Evolutionary conservation across 2,329 filamentous ascomycete genomes (phyloP).

Genomic region (Sphaerulina vaccinii): DNA sequence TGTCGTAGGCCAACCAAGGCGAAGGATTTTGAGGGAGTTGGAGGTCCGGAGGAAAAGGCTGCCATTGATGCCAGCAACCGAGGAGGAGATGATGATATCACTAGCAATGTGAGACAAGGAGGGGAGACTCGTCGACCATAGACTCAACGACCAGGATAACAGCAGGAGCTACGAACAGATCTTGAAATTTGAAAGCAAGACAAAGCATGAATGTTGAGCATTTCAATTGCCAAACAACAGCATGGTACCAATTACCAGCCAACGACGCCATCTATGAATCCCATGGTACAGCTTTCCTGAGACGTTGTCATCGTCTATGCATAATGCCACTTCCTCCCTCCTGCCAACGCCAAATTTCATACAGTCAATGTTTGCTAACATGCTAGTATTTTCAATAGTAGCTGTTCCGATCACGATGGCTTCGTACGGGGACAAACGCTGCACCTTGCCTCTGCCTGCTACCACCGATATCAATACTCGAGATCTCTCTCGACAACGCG

Average conservation of each 20-base stretch:
- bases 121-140: slow-evolving; percentile 30
- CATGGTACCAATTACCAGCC: too few species aligned
- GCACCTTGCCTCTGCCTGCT: slow-evolving; percentile 20
- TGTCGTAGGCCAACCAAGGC: slow-evolving; percentile 44
- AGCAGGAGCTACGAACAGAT: neutral
- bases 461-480: slow-evolving; percentile 47
- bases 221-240: too few species aligned
- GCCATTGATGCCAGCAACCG: slow-evolving; percentile 40
- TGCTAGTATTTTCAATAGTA: slow-evolving; percentile 26
- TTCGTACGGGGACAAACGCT: slow-evolving; percentile 35
- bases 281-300: neutral
- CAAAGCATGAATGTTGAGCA: too few species aligned
- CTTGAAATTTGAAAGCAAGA: too few species aligned
- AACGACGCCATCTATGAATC: neutral
- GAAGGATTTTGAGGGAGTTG: slow-evolving; percentile 49
- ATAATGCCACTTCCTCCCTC: neutral
- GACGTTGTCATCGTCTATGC: neutral
- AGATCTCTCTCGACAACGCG: slow-evolving; percentile 71
- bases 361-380: slow-evolving; percentile 1
- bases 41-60: slow-evolving; percentile 50
- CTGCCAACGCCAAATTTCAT: neutral
- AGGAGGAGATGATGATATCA: slow-evolving; percentile 43
- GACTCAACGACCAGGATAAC: neutral
- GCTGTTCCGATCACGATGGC: slow-evolving; percentile 34
- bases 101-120: slow-evolving; percentile 42